Evolutionary conservation across 495 filamentous ascomycete genomes (phyloP), one percentile per base, ranked within the genome.

Genomic region (Aspergillus olivimuriae): DNA sequence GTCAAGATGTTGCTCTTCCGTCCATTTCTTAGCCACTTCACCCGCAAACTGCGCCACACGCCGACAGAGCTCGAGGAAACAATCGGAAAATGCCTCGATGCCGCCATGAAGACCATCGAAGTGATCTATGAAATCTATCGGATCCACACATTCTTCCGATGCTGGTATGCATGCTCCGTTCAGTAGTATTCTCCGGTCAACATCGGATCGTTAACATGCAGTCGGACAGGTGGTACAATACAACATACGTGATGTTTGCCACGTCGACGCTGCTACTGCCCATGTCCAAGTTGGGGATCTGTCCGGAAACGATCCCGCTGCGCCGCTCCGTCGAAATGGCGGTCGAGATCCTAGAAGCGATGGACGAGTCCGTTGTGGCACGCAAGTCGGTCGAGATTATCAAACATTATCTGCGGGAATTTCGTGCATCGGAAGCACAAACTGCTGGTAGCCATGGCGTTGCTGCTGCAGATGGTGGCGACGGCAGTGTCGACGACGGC

Each of bases 161-260:
- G 62, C 51, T 70, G 66, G 64, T 69, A 52, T 44, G 35, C 8
- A 26, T 20, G 24, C 17, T 26, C 26, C 22, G 14, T 26, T 18
- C 22, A 18, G 8, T 23, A 2, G 11, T 30, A 8, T 26, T 15
- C 10, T 22, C 21, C n/a, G 4, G 18, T 14, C 28, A 14, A 14
- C 2, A 20, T 48, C 10, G 4, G 28, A 4, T 10, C 3, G 34
- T 52, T 10, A 45, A 38, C n/a, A 6, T 10, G 12, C 9, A 14
- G 11, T n/a, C 19, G 4, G 14, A 39, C 14, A 67, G 66, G 66
- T 70, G 66, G 66, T 70, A 70, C 38, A 70, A 70, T 43, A 66
- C 63, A 36, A 70, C 66, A 2, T 70, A 68, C 32, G 58, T 70
- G 3, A 66, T 68, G 57, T 65, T 70, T 30, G 64, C 66, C 32